These are phyloP conservation scores for Fusarium albidum DNA, from an alignment of 2,329 filamentous ascomycete genomes.

Conservation along the genomic window DNA sequence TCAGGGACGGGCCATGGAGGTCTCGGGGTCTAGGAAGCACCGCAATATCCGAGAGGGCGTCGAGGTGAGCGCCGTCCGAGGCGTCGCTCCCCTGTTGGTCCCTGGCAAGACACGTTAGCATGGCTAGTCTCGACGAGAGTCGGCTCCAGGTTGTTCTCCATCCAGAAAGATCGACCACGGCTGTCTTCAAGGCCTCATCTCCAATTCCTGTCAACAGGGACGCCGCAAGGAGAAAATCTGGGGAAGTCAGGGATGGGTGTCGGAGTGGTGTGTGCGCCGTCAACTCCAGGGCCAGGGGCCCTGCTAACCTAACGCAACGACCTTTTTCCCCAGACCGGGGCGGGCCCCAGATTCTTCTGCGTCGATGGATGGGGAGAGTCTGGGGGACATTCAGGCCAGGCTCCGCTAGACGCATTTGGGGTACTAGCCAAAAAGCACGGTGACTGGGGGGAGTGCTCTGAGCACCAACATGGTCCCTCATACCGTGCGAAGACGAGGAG, in stretches of 20 bases:
- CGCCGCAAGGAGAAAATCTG: constrained; percentile 41
- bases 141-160: background rate
- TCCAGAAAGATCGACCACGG: constrained; percentile 19
- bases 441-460: constrained; percentile 27
- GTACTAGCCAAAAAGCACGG: constrained; percentile 37
- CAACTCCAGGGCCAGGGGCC: constrained; percentile 38
- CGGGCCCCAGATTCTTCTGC: constrained; percentile 29
- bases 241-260: constrained; percentile 45
- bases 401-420: constrained; percentile 40
- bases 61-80: constrained; percentile 14
- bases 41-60: constrained; percentile 30
- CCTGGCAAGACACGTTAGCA: background rate
- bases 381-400: constrained; percentile 32
- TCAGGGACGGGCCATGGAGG: constrained; percentile 23
- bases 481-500: constrained; percentile 32
- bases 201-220: constrained; percentile 24
- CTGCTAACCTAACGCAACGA: constrained; percentile 39
- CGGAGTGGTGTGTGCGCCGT: constrained; percentile 42
- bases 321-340: constrained; percentile 37
- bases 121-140: constrained; percentile 1
- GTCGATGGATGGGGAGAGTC: constrained; percentile 21
- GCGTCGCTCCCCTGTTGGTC: background rate
- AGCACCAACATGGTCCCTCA: constrained; percentile 12
- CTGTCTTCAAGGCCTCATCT: constrained; percentile 17
- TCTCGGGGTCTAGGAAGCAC: constrained; percentile 19